phyloP scores from a whole-genome alignment of 1,139 yeast species.

The Kodamaea ohmeri region DNA sequence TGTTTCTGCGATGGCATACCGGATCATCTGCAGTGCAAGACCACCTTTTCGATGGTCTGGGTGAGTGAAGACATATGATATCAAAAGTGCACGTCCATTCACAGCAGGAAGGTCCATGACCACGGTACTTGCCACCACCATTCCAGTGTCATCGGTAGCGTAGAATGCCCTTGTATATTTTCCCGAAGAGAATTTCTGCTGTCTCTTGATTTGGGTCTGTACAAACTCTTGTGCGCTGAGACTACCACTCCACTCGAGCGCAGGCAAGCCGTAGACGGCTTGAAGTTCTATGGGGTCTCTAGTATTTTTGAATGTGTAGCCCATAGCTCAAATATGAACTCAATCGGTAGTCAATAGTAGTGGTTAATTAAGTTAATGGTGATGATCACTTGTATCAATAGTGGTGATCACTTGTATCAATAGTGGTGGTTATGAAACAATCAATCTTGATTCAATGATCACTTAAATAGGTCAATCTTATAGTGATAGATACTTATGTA shows the following conservation, averaged over 20 bases:
- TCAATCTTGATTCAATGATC: no score
- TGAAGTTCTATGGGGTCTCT: constrained; percentile 28
- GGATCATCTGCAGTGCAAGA: constrained; percentile 29
- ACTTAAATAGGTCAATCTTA: no score
- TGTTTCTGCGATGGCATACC: constrained; percentile 29
- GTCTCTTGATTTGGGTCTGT: constrained; percentile 18
- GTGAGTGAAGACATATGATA: constrained; percentile 32
- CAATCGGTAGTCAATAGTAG: no score
- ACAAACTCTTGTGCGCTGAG: constrained; percentile 28
- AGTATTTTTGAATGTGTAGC: constrained; percentile 20
- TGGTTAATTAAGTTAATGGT: no score
- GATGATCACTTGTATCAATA: no score
- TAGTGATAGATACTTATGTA: no score
- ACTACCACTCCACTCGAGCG: constrained; percentile 30
- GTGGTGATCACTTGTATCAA: no score
- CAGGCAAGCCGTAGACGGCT: constrained; percentile 27
- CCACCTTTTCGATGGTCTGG: constrained; percentile 30
- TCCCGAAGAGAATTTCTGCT: constrained; percentile 16
- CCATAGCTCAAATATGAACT: no score
- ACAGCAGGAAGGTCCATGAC: constrained; percentile 19
- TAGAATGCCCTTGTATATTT: constrained; percentile 20
- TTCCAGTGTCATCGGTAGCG: constrained; percentile 1
- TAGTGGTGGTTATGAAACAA: no score
- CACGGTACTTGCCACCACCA: constrained; percentile 26
- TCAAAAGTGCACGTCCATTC: constrained; percentile 23